A percentile compares a stretch with the other conserved stretches of the same genome.
phyloP scores from a whole-genome alignment of 1,284 basidiomycete genomes.

The Apiotrichum brassicae region DNA sequence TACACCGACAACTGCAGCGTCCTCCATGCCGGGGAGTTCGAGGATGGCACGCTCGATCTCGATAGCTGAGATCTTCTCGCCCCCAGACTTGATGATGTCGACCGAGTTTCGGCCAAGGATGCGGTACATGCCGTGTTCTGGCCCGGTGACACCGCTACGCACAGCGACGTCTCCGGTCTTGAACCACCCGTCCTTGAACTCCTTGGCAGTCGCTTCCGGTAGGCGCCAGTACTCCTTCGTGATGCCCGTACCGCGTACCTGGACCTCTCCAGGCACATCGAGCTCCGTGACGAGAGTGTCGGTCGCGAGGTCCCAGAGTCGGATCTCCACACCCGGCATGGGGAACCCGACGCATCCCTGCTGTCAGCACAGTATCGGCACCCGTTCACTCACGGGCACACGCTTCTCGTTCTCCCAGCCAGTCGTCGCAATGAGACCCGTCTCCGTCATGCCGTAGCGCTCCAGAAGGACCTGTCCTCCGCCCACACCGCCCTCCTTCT shows the following conservation, averaged over 20 bases:
- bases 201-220: conserved; percentile 32
- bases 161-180: conserved; percentile 44
- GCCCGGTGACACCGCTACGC: conserved; percentile 15
- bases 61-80: conserved; percentile 43
- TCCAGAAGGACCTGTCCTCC: conserved; percentile 40
- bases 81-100: conserved; percentile 41
- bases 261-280: conserved; percentile 36
- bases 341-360: conserved; percentile 40
- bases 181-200: conserved; percentile 41
- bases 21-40: conserved; percentile 33
- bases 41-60: conserved; percentile 41
- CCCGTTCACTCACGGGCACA: conserved; percentile 22
- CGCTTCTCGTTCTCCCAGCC: conserved; percentile 35
- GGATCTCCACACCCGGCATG: conserved; percentile 31
- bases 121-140: conserved; percentile 24
- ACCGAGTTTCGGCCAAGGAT: conserved; percentile 35
- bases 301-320: conserved; percentile 30
- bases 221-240: conserved; percentile 42
- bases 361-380: background rate
- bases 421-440: conserved; percentile 39
- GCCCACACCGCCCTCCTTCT: conserved; percentile 27
- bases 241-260: conserved; percentile 34
- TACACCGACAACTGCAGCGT: conserved; percentile 41
- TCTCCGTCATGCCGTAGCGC: conserved; percentile 46
- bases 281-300: conserved; percentile 10